A percentile compares a stretch with the other conserved stretches of the same genome.
Evolutionary conservation across 1,284 basidiomycete genomes (phyloP).

Genomic region (Cryptococcus sp.): DNA sequence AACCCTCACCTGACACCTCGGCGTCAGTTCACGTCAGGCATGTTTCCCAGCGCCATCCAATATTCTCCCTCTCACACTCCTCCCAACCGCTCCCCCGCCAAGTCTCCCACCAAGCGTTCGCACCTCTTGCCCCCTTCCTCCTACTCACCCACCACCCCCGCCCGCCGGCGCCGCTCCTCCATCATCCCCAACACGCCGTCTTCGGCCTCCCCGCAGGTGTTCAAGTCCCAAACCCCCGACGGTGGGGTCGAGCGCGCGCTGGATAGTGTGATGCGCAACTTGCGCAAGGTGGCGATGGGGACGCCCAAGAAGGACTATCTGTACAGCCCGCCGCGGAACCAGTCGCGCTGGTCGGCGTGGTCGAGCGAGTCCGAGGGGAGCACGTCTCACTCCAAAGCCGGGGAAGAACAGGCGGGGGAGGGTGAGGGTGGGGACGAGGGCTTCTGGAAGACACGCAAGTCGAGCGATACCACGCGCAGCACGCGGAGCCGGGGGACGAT

Average conservation of each 20-base stretch:
- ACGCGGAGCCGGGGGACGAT: constrained; percentile 14
- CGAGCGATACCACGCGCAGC: constrained; percentile 24
- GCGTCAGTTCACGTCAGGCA: constrained; percentile 13
- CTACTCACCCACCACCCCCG: constrained; percentile 8
- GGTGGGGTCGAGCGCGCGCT: constrained; percentile 24
- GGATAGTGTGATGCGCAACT: constrained; percentile 27
- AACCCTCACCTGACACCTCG: not conserved
- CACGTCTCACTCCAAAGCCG: constrained; percentile 7
- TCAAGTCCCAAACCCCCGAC: constrained; percentile 20
- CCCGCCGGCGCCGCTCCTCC: constrained; percentile 18
- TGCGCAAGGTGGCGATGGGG: constrained; percentile 18
- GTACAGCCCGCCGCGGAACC: constrained; percentile 2
- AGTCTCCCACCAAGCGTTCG: not conserved
- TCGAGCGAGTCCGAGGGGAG: constrained; percentile 7
- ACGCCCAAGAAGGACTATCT: constrained; percentile 11
- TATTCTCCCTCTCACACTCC: too few species aligned
- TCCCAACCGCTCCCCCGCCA: not conserved
- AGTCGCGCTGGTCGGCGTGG: constrained; percentile 32
- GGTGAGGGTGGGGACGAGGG: constrained; percentile 5
- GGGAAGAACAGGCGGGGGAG: constrained; percentile 1
- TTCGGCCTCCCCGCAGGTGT: constrained; percentile 19
- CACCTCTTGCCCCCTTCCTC: constrained; percentile 4
- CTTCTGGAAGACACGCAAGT: constrained; percentile 25
- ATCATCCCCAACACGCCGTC: constrained; percentile 20
- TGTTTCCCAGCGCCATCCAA: constrained; percentile 3